Conservation (phyloP, 2,329 filamentous ascomycete species). For the Penicillium sp. region DNA sequence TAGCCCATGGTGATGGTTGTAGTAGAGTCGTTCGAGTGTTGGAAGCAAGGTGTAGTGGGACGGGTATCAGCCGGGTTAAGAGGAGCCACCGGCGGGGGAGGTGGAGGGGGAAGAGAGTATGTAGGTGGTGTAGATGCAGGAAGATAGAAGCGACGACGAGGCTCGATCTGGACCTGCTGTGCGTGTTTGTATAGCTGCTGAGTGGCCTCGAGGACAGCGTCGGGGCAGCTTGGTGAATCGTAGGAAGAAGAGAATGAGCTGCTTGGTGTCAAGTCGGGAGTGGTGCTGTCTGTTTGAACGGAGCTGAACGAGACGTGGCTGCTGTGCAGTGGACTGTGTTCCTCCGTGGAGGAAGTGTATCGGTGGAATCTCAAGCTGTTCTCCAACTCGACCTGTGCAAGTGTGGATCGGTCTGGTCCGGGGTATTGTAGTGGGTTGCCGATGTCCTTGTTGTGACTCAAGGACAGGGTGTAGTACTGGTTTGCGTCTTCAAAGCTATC, state of each 20-base stretch:
- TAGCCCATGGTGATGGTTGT: conserved; percentile 34
- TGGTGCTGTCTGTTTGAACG: conserved; percentile 29
- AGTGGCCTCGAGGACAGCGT: conserved; percentile 27
- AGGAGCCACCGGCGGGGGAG: conserved; percentile 24
- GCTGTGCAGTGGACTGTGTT: conserved; percentile 23
- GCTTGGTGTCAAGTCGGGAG: conserved; percentile 39
- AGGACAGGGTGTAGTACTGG: conserved; percentile 34
- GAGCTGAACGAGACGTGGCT: conserved; percentile 39
- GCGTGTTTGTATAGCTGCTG: conserved; percentile 31
- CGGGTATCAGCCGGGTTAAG: conserved; percentile 25
- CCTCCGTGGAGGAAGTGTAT: conserved; percentile 25
- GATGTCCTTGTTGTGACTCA: conserved; percentile 22
- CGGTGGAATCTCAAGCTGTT: conserved; percentile 31
- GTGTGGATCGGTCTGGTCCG: conserved; percentile 29
- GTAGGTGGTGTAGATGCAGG: conserved; percentile 25
- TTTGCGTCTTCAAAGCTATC: conserved; percentile 31
- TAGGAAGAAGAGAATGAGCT: conserved; percentile 41
- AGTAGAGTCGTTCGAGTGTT: conserved; percentile 26
- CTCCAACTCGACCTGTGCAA: conserved; percentile 33
- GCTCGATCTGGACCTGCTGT: conserved; percentile 15
- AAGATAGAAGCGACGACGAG: conserved; percentile 25
- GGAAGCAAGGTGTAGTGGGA: conserved; percentile 16
- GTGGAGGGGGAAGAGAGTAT: conserved; percentile 22
- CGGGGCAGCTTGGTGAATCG: conserved; percentile 31
- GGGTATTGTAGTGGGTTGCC: conserved; percentile 14